A percentile compares a stretch with the other conserved stretches of the same genome.
These are phyloP conservation scores for Fibroporia radiculosa DNA, from an alignment of 768 basidiomycete species.

Conservation along the genomic window DNA sequence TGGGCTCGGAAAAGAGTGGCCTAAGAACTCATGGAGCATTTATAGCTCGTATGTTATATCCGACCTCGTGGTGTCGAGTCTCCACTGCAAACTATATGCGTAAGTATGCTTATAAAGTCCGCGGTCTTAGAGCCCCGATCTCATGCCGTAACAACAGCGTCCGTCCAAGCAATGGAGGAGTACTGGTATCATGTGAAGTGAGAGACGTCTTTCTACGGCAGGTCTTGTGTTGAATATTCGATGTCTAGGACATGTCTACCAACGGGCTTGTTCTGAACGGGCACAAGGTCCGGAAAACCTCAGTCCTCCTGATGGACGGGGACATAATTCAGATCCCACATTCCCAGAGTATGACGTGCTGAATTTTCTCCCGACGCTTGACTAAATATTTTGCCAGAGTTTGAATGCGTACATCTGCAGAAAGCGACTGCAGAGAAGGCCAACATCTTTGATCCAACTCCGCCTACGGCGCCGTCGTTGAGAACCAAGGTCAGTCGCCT, in stretches of 20 bases:
- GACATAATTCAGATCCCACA: conserved; percentile 63
- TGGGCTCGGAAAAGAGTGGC: neutral
- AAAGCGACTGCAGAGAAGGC: conserved; percentile 45
- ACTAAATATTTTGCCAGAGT: conserved; percentile 35
- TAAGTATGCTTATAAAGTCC: conserved; percentile 24
- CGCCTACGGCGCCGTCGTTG: conserved; percentile 42
- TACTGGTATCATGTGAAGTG: conserved; percentile 78
- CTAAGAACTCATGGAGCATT: neutral
- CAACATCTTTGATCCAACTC: conserved; percentile 55
- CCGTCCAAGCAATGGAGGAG: conserved; percentile 58
- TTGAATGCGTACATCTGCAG: conserved; percentile 56
- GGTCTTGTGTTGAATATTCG: neutral
- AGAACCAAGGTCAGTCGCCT: conserved; percentile 34
- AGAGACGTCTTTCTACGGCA: conserved; percentile 1
- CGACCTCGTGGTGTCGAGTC: conserved; percentile 54
- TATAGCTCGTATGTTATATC: conserved; percentile 52
- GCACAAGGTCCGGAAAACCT: conserved; percentile 55
- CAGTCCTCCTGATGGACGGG: conserved; percentile 71
- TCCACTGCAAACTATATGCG: conserved; percentile 81
- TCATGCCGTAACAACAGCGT: conserved; percentile 37
- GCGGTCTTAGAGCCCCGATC: neutral
- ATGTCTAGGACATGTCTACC: conserved; percentile 59
- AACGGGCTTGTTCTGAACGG: conserved; percentile 72
- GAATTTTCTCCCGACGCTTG: neutral
- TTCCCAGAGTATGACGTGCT: conserved; percentile 42